phyloP scores from a whole-genome alignment of 768 basidiomycete species.

The Ephemerocybe angulata region DNA sequence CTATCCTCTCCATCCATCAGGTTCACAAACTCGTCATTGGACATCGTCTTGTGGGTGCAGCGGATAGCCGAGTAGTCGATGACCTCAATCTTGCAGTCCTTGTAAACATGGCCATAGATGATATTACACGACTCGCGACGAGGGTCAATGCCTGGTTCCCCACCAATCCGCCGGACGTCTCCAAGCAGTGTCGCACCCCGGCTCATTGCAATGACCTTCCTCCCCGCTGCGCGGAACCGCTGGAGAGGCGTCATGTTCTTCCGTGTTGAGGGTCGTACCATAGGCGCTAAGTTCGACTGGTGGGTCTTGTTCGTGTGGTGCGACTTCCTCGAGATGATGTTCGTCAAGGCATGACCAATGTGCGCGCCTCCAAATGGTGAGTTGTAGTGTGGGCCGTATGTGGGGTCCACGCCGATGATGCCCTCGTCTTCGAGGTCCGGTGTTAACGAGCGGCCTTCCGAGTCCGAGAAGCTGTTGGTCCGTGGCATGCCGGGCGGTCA shows the following conservation, averaged over 20 bases:
- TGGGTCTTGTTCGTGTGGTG: conserved; percentile 17
- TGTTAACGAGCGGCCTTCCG: conserved; percentile 61
- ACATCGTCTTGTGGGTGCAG: conserved; percentile 51
- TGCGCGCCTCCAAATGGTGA: neutral
- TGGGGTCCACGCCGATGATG: neutral
- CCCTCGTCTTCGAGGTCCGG: conserved; percentile 54
- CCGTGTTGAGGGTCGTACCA: conserved; percentile 10
- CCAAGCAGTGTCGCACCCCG: conserved; percentile 43
- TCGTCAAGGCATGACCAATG: conserved; percentile 11
- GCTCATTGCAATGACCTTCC: conserved; percentile 61
- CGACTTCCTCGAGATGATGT: conserved; percentile 11
- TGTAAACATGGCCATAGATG: conserved; percentile 52
- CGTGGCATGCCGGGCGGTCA: conserved; percentile 47
- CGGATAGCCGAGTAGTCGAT: conserved; percentile 61
- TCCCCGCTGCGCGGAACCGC: conserved; percentile 51
- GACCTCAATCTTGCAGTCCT: conserved; percentile 64
- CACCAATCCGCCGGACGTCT: conserved; percentile 45
- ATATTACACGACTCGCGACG: conserved; percentile 54
- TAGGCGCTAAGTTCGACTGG: conserved; percentile 12
- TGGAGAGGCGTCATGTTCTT: conserved; percentile 39
- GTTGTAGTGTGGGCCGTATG: neutral
- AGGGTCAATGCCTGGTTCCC: conserved; percentile 71
- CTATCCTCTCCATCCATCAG: conserved; percentile 45
- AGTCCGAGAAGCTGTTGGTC: conserved; percentile 66
- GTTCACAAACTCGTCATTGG: conserved; percentile 57